phyloP scores from a whole-genome alignment of 306 rosid species.

The Trifolium fragiferum region DNA sequence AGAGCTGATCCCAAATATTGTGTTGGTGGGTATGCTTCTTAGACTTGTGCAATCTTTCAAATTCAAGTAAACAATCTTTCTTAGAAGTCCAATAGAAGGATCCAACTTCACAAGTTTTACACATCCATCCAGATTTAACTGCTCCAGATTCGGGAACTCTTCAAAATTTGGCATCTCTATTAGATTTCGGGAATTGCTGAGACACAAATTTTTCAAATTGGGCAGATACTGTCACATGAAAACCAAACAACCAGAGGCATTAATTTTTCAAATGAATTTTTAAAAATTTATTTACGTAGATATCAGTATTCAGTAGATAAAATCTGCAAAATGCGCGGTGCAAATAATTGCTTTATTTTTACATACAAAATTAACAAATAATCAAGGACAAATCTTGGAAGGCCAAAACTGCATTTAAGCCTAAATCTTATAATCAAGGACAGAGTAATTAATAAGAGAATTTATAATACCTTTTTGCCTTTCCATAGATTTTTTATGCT shows the following conservation, averaged over 20 bases:
- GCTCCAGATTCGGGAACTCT: neutral
- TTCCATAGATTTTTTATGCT: slow-evolving; percentile 18
- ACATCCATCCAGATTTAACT: neutral
- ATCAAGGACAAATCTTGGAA: neutral
- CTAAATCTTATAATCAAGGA: neutral
- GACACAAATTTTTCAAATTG: neutral
- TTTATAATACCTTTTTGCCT: slow-evolving; percentile 29
- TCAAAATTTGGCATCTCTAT: neutral
- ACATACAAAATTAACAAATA: neutral
- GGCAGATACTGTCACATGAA: neutral
- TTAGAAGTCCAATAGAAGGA: neutral
- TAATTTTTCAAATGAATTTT: neutral
- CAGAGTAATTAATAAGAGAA: neutral
- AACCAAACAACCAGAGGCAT: neutral
- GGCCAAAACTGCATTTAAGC: too few species aligned
- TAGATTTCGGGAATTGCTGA: neutral
- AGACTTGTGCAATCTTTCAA: neutral
- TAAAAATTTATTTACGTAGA: neutral
- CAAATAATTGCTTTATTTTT: too few species aligned
- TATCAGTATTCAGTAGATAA: too few species aligned
- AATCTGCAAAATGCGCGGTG: too few species aligned
- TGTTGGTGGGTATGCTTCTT: neutral
- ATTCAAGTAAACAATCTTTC: neutral
- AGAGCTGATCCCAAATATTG: neutral
- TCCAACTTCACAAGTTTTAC: neutral